Percentiles rank a stretch among this genome's conserved stretches.
Conservation (phyloP, 73 alveolate species). For the Tetrahymena thermophila region DNA sequence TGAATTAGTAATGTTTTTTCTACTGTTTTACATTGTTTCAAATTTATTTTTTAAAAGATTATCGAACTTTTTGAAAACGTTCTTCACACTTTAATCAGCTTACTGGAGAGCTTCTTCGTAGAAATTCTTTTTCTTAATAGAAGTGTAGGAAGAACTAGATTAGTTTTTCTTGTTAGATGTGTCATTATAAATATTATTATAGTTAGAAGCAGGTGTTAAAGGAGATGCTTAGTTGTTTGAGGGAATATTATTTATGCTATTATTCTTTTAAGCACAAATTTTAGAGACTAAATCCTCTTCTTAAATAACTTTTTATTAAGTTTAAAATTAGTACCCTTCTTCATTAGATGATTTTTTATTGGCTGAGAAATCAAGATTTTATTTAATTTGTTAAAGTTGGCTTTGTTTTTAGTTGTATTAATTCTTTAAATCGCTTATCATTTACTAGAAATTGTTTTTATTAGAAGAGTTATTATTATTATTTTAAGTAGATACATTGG, state of each 20-base stretch:
- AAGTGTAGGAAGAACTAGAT: background rate
- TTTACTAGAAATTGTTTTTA: background rate
- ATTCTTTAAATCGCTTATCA: background rate
- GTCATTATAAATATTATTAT: background rate
- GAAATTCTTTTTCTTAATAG: background rate
- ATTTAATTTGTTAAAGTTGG: background rate
- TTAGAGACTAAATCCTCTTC: background rate
- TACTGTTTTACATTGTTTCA: background rate
- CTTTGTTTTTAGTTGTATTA: background rate
- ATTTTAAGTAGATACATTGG: background rate
- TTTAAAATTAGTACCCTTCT: background rate
- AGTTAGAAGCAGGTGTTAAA: background rate
- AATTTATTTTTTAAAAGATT: background rate
- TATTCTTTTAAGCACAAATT: background rate
- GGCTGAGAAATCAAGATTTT: background rate
- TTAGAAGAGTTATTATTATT: background rate
- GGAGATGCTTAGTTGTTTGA: background rate
- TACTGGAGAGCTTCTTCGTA: background rate
- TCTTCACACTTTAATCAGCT: slow-evolving; percentile 1
- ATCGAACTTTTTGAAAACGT: background rate
- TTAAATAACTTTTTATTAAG: background rate
- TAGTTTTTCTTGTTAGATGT: background rate
- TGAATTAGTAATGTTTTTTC: background rate
- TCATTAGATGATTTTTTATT: background rate
- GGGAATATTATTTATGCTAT: background rate